phyloP scores from a whole-genome alignment of 2,329 filamentous ascomycete genomes.

The Karstenula rhodostoma region DNA sequence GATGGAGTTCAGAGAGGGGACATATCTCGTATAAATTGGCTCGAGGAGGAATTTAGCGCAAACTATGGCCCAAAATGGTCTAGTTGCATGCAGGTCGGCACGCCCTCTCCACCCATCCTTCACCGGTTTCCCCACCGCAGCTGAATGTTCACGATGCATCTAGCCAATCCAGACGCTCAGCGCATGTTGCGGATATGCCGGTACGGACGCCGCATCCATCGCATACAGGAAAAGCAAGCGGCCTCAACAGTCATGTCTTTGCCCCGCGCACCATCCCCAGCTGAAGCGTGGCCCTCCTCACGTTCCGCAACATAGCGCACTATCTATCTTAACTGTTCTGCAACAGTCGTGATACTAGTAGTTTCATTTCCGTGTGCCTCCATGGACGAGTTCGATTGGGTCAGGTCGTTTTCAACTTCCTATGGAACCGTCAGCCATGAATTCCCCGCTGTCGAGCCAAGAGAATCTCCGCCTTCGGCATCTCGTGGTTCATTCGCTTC shows the following conservation, averaged over 20 bases:
- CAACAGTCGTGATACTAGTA: too few species aligned
- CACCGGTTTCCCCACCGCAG: not conserved
- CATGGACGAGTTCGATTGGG: constrained; percentile 17
- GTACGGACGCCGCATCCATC: not conserved
- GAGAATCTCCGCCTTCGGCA: not conserved
- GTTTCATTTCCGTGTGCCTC: not conserved
- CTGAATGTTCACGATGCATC: not conserved
- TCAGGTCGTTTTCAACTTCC: constrained; percentile 6
- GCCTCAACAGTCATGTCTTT: not conserved
- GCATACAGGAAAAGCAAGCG: not conserved
- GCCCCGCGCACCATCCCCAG: not conserved
- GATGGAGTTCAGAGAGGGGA: not conserved
- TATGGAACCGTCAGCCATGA: constrained; percentile 14
- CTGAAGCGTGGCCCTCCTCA: not conserved
- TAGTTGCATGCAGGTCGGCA: not conserved
- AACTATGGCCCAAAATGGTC: not conserved
- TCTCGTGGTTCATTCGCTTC: constrained; percentile 15
- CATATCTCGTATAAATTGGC: not conserved
- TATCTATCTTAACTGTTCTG: too few species aligned
- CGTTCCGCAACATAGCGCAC: not conserved
- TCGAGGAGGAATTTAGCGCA: not conserved
- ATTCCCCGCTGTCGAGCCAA: not conserved
- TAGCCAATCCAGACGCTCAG: not conserved
- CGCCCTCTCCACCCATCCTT: not conserved
- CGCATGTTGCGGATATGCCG: not conserved